Base-by-base conservation (phyloP, 1,284 basidiomycete genomes). In the Ceratobasidium sp. region DNA sequence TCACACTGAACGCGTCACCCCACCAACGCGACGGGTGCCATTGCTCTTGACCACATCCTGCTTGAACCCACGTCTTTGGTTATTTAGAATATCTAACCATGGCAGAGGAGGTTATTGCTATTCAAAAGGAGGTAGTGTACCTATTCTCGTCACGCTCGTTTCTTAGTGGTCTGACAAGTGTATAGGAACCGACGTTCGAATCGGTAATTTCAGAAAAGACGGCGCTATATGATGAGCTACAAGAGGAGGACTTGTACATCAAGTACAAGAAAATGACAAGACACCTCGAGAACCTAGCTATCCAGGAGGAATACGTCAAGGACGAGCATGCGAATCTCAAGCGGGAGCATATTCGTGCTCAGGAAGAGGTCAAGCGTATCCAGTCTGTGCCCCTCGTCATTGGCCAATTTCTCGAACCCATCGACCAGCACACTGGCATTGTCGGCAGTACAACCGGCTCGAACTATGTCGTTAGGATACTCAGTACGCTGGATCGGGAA, bases 321-420 rank as follows among this genome's bases (percentile, higher is more conserved):
- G 97, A 99, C 78, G 97, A 99, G 81, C 96, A 98, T 79, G 92
- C 94, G 30, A 99, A 98, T 80, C 87, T 99, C 73, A 97, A 98
- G 81, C 90, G 96, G 73, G 97, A 99, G 82, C 90, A 99, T 73
- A 92, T 99, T 76, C 92, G 97, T 74, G 97, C 97, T 0, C 96
- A 99, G 79, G 97, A 99, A 81, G 97, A 99, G 83, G 97, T 99
- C 77, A 98, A 98, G 83, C 92, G 97, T 72, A 99, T 99, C 79
- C 96, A 99, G 83, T 95, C 94, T 61, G 97, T 99, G 3, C 97
- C 97, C 0, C 89, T 99, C n/a, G 97, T 99, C 78, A 99, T 99
- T 77, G 97, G 97, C 64, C 97, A 99, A 81, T 99, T 99, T 85
- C 87, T 99, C 53, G 97, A 99, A 82, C 94, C 97, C 70, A 98